Conservation (phyloP, 1,284 basidiomycete genomes). For the Meira miltonrushii region DNA sequence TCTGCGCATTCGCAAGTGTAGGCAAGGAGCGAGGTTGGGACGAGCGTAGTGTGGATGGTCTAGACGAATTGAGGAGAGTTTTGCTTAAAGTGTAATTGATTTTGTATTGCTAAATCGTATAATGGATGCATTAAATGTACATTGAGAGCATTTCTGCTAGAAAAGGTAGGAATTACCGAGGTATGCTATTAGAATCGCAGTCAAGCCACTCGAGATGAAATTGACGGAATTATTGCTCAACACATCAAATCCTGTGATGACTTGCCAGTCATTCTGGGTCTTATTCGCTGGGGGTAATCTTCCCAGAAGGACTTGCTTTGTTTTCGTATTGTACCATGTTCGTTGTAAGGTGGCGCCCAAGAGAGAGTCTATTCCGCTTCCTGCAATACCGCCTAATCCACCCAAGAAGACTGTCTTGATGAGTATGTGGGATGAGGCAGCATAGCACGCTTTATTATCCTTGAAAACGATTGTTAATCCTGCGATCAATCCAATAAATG, state of each 20-base stretch:
- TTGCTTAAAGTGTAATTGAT: neutral
- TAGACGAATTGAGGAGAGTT: conserved; percentile 9
- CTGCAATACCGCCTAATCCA: conserved; percentile 38
- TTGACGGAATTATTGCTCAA: conserved; percentile 66
- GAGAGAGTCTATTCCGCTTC: conserved; percentile 62
- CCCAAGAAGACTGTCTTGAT: conserved; percentile 61
- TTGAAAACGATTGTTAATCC: conserved; percentile 3
- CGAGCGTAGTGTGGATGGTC: conserved; percentile 9
- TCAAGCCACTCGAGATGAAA: conserved; percentile 24
- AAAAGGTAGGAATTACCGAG: conserved; percentile 3
- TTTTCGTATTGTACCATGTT: conserved; percentile 67
- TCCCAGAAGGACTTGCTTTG: conserved; percentile 61
- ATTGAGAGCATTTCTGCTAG: neutral
- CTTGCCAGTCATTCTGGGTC: conserved; percentile 50
- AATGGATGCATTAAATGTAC: neutral
- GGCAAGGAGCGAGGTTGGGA: conserved; percentile 25
- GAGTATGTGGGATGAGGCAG: conserved; percentile 27
- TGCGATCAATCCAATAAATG: conserved; percentile 24
- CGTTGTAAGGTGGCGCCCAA: conserved; percentile 81
- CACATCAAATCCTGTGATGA: conserved; percentile 67
- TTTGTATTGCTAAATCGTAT: neutral
- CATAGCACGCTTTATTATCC: conserved; percentile 11
- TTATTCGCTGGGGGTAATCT: conserved; percentile 30
- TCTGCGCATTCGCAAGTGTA: conserved; percentile 31
- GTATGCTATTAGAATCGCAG: conserved; percentile 19